Evolutionary conservation across 306 rosid species (phyloP).

Genomic region (Dryas octopetala): DNA sequence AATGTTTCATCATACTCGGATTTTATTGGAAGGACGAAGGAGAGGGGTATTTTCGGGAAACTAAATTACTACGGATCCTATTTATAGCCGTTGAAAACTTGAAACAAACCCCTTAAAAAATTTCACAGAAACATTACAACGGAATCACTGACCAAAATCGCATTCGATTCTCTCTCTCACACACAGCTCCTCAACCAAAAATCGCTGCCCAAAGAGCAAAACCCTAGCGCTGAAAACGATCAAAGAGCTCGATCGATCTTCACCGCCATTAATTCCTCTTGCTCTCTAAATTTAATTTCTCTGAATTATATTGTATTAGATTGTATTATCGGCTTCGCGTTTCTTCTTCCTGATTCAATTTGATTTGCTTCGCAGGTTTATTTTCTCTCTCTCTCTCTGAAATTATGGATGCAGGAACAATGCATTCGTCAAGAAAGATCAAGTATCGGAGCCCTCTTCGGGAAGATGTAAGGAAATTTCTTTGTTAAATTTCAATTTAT

Average conservation of each 20-base stretch:
- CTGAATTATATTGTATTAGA: neutral
- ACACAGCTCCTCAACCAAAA: neutral
- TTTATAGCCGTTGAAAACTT: slow-evolving; percentile 1
- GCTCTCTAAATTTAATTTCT: neutral
- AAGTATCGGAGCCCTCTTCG: slow-evolving; percentile 21
- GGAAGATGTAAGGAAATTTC: slow-evolving; percentile 34
- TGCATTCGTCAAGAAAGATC: slow-evolving; percentile 28
- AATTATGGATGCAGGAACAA: slow-evolving; percentile 34
- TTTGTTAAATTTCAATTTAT: neutral
- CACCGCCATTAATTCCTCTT: neutral
- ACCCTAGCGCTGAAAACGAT: neutral
- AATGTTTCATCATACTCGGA: no score
- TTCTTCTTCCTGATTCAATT: no score
- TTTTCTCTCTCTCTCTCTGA: neutral
- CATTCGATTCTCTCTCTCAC: neutral
- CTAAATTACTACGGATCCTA: neutral
- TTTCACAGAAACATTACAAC: neutral
- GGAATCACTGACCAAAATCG: neutral
- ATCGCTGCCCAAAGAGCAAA: no score
- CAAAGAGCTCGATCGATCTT: neutral
- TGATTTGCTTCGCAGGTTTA: no score
- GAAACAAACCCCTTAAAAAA: neutral
- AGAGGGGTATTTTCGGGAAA: no score
- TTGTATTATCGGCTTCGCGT: no score
- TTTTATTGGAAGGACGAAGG: no score